phyloP scores from a whole-genome alignment of 768 basidiomycete species.

The Ramaria sp. region DNA sequence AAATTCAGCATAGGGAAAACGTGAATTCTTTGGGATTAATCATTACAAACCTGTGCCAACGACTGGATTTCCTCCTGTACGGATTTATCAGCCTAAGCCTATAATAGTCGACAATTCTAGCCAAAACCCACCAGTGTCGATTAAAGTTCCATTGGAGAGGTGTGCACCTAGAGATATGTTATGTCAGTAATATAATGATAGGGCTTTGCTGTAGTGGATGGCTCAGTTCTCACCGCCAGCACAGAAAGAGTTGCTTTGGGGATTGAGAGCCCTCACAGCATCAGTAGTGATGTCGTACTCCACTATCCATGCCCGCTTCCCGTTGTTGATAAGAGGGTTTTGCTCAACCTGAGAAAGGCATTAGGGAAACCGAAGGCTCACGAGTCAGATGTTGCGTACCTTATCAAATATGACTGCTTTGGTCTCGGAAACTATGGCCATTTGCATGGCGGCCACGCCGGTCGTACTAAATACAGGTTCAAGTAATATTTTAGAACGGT shows the following conservation, averaged over 20 bases:
- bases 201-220: not conserved
- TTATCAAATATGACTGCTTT: too few relatives aligned
- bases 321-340: too few relatives aligned
- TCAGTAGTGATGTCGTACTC: constrained; percentile 7
- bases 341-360: not conserved
- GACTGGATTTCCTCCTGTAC: too few relatives aligned
- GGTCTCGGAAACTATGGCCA: too few relatives aligned
- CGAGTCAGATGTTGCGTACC: not conserved
- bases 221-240: not conserved
- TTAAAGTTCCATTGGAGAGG: too few relatives aligned
- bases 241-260: too few relatives aligned
- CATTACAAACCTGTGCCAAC: too few relatives aligned
- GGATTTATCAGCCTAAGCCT: not conserved
- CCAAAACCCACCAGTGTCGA: too few relatives aligned
- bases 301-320: constrained; percentile 3
- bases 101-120: not conserved
- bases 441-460: too few relatives aligned
- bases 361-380: not conserved
- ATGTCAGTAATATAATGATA: not conserved
- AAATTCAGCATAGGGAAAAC: not conserved
- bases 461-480: too few relatives aligned
- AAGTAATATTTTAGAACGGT: not conserved
- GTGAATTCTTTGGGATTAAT: not conserved
- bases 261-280: too few relatives aligned
- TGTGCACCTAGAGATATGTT: not conserved